phyloP scores from a whole-genome alignment of 106 monocot genomes.

The Xerophyta viscosa region DNA sequence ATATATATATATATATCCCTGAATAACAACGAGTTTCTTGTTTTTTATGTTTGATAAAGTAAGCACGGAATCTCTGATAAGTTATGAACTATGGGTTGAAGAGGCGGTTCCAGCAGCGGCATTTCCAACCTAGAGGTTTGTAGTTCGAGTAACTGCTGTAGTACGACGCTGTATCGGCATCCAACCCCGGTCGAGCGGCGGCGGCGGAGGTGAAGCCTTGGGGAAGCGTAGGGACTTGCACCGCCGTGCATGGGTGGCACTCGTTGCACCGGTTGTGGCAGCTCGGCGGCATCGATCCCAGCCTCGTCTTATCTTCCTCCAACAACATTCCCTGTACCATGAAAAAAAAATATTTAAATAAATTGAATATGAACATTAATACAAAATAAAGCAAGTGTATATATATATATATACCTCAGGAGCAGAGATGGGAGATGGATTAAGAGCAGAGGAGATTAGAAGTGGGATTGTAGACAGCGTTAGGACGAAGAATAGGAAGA shows the following conservation, averaged over 20 bases:
- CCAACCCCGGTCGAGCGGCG: background rate
- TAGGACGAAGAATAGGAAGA: no score
- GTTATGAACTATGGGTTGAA: slow-evolving; percentile 59
- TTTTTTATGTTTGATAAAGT: no score
- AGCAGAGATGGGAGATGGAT: background rate
- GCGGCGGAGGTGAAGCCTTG: background rate
- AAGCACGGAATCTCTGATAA: no score
- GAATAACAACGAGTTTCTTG: no score
- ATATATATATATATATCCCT: no score
- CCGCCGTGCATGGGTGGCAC: slow-evolving; percentile 80
- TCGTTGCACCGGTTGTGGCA: slow-evolving; percentile 81
- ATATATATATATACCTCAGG: background rate
- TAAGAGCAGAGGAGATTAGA: no score
- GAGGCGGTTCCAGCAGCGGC: slow-evolving; percentile 57
- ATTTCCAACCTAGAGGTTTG: slow-evolving; percentile 91
- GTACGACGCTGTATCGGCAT: slow-evolving; percentile 5
- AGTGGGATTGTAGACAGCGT: no score
- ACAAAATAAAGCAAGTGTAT: background rate
- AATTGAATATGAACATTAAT: background rate
- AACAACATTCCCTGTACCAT: slow-evolving; percentile 36
- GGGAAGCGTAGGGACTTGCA: slow-evolving; percentile 47
- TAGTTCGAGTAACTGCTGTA: slow-evolving; percentile 61
- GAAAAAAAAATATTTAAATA: background rate
- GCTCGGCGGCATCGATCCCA: slow-evolving; percentile 88
- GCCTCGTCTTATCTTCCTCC: slow-evolving; percentile 59